Conservation (phyloP, 2,329 filamentous ascomycete genomes). For the Talaromyces atroroseus region DNA sequence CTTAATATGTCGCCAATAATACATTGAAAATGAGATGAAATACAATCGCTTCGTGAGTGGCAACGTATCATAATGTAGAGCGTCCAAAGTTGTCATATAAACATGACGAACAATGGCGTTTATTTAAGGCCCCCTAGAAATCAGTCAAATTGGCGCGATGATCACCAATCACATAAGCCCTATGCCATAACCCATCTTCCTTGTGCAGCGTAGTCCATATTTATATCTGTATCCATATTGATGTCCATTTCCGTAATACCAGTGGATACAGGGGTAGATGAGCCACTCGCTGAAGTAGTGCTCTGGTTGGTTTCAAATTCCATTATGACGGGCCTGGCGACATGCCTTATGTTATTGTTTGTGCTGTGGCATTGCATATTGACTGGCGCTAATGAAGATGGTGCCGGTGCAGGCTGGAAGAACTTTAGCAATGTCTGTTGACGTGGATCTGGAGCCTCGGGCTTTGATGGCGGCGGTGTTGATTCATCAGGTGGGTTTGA, state of each 20-base stretch:
- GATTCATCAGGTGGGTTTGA: slow-evolving; percentile 23
- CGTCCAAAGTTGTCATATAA: too few relatives aligned
- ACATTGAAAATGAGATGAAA: not conserved
- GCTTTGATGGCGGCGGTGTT: slow-evolving; percentile 20
- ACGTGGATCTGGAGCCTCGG: slow-evolving; percentile 31
- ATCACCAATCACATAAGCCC: slow-evolving; percentile 29
- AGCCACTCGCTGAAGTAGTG: slow-evolving; percentile 17
- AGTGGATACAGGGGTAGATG: slow-evolving; percentile 20
- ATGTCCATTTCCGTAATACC: slow-evolving; percentile 21
- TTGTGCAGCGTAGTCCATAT: slow-evolving; percentile 13
- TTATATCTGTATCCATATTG: slow-evolving; percentile 26
- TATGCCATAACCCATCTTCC: slow-evolving; percentile 23
- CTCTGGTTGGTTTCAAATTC: slow-evolving; percentile 15
- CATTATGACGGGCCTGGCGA: slow-evolving; percentile 6
- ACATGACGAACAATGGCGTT: not conserved
- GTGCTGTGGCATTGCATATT: slow-evolving; percentile 19
- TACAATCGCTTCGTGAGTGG: slow-evolving; percentile 7
- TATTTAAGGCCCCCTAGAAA: not conserved
- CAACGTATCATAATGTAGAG: not conserved
- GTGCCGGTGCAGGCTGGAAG: slow-evolving; percentile 27
- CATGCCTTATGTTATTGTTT: slow-evolving; percentile 9
- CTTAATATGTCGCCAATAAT: not conserved
- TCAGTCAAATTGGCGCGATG: not conserved
- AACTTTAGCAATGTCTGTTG: slow-evolving; percentile 38
- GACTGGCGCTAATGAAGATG: slow-evolving; percentile 16